Evolutionary conservation across 176 grass and related monocot genomes (phyloP).

Genomic region (Stipa capillata): DNA sequence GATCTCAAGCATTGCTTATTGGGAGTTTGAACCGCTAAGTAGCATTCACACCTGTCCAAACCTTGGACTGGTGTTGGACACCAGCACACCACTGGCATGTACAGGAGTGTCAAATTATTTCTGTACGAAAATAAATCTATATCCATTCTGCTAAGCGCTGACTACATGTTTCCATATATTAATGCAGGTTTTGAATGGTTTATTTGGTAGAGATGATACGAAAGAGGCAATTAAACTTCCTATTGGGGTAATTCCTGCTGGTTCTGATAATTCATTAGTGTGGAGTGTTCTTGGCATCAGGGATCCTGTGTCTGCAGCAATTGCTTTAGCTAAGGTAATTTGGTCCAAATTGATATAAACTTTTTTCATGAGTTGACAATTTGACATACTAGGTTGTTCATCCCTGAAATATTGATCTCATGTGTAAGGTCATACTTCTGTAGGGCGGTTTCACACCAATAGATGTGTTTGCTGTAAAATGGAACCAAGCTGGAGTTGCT

Average conservation of each 20-base stretch:
- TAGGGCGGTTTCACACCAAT: slow-evolving; percentile 71
- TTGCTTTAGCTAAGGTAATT: slow-evolving; percentile 61
- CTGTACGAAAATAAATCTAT: background rate
- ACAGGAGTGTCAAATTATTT: background rate
- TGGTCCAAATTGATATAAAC: slow-evolving; percentile 7
- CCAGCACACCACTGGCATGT: background rate
- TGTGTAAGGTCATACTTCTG: slow-evolving; percentile 21
- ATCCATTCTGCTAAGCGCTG: background rate
- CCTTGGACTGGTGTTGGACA: background rate
- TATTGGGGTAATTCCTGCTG: slow-evolving; percentile 81
- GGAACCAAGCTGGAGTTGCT: slow-evolving; percentile 46
- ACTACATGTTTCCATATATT: slow-evolving; percentile 5
- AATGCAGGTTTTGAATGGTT: slow-evolving; percentile 78
- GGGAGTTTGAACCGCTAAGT: slow-evolving; percentile 9
- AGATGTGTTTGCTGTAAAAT: slow-evolving; percentile 81
- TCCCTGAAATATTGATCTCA: background rate
- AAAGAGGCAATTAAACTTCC: slow-evolving; percentile 51
- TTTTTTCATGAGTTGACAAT: background rate
- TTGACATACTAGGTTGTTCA: background rate
- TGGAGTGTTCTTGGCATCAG: slow-evolving; percentile 83
- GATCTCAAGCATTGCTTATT: background rate
- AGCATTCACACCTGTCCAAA: background rate
- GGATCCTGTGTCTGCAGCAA: slow-evolving; percentile 79
- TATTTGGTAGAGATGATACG: slow-evolving; percentile 66
- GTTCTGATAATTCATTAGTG: slow-evolving; percentile 91